phyloP scores from a whole-genome alignment of 1,139 yeast genomes.

The Kurtzmaniella quercitrusa region DNA sequence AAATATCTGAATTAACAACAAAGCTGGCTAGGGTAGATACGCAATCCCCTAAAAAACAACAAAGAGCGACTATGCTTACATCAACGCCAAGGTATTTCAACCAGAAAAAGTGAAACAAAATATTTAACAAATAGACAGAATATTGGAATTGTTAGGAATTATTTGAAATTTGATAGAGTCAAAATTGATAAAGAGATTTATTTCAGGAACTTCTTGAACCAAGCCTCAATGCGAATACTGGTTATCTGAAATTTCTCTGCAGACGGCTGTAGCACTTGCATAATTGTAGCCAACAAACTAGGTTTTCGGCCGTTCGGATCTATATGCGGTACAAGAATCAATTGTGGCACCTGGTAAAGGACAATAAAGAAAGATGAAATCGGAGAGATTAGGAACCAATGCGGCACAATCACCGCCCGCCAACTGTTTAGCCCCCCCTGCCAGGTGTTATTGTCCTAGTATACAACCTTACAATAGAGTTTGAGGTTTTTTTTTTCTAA shows the following conservation, averaged over 20 bases:
- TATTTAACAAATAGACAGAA: too few relatives aligned
- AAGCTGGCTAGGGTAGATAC: neutral
- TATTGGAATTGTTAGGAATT: too few relatives aligned
- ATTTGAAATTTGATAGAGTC: too few relatives aligned
- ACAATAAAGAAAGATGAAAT: neutral
- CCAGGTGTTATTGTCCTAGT: too few relatives aligned
- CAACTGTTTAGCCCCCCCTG: too few relatives aligned
- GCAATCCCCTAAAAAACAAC: neutral
- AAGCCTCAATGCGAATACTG: neutral
- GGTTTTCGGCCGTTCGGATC: neutral
- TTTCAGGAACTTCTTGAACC: neutral
- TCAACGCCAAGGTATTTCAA: constrained; percentile 5
- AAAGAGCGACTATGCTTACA: neutral
- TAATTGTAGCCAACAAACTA: neutral
- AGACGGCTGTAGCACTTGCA: neutral
- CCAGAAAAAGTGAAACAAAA: neutral
- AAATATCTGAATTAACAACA: constrained; percentile 3
- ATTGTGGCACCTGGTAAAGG: neutral
- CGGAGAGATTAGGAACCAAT: neutral
- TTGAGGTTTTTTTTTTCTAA: too few relatives aligned
- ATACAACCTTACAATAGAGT: too few relatives aligned
- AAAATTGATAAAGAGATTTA: too few relatives aligned
- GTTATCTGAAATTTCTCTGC: too few relatives aligned
- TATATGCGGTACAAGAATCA: neutral
- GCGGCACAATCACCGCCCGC: neutral